Evolutionary conservation across 2,329 filamentous ascomycete genomes (phyloP).

Genomic region (Phoma herbarum): DNA sequence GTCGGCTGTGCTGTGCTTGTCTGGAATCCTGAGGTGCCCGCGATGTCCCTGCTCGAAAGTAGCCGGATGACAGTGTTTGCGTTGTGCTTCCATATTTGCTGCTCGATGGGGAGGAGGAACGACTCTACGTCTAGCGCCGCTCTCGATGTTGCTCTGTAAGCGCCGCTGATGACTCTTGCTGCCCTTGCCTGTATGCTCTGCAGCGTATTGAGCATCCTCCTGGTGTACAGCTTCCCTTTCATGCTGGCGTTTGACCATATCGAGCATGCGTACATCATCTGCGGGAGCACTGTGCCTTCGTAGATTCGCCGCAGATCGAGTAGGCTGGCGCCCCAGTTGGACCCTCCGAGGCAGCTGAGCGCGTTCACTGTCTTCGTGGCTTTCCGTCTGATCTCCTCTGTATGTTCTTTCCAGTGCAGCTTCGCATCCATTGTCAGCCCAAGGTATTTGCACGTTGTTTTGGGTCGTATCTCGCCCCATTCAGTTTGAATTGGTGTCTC

Average conservation of each 20-base stretch:
- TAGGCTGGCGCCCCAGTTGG: conserved; percentile 28
- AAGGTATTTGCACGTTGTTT: conserved; percentile 15
- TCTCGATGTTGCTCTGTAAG: conserved; percentile 32
- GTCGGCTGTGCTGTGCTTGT: too few relatives aligned
- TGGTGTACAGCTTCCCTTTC: too few relatives aligned
- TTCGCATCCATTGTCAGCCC: too few relatives aligned
- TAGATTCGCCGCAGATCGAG: conserved; percentile 36
- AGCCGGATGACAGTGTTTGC: conserved; percentile 20
- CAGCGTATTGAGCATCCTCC: too few relatives aligned
- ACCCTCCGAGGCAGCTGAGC: too few relatives aligned
- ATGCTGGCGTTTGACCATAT: too few relatives aligned
- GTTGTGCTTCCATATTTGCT: conserved; percentile 30
- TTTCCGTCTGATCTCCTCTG: too few relatives aligned
- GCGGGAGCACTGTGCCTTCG: conserved; percentile 38
- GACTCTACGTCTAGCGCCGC: conserved; percentile 32
- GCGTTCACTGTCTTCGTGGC: too few relatives aligned
- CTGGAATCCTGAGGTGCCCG: background rate
- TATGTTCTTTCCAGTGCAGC: too few relatives aligned
- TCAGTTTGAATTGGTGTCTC: conserved; percentile 21
- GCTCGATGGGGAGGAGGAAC: conserved; percentile 24
- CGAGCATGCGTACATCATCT: conserved; percentile 44
- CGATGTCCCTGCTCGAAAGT: conserved; percentile 1
- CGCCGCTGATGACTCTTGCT: too few relatives aligned
- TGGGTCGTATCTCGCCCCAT: conserved; percentile 29
- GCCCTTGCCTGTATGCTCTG: too few relatives aligned